Percentiles rank a stretch among this genome's conserved stretches.
These are phyloP conservation scores for Verticillium nonalfalfae DNA, from an alignment of 2,329 filamentous ascomycete species.

Conservation along the genomic window DNA sequence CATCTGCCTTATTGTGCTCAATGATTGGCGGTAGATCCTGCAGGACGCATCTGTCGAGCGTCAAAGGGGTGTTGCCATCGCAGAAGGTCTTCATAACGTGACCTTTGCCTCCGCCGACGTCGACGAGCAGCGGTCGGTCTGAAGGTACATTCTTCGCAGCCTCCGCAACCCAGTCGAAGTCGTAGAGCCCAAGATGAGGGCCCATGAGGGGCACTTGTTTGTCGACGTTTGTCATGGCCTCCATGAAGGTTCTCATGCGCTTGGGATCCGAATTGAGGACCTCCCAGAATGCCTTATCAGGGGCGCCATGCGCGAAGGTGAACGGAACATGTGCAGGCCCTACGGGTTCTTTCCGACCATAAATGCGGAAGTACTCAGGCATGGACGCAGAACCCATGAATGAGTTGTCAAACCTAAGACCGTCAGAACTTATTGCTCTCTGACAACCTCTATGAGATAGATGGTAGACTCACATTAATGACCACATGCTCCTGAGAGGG, in stretches of 20 bases:
- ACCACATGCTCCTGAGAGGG: conserved; percentile 1
- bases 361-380: conserved; percentile 23
- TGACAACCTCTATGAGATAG: neutral
- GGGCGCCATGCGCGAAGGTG: conserved; percentile 20
- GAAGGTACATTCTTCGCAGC: neutral
- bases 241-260: conserved; percentile 19
- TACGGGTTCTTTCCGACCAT: conserved; percentile 22
- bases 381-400: conserved; percentile 14
- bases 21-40: conserved; percentile 24
- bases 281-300: conserved; percentile 24
- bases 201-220: conserved; percentile 18
- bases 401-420: conserved; percentile 16
- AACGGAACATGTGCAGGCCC: conserved; percentile 17
- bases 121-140: conserved; percentile 19
- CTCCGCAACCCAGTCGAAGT: conserved; percentile 20
- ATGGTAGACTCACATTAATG: neutral
- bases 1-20: conserved; percentile 15
- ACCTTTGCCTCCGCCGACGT: conserved; percentile 26
- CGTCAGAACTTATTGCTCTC: neutral
- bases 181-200: conserved; percentile 20
- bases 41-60: conserved; percentile 19
- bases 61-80: conserved; percentile 15
- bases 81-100: conserved; percentile 17
- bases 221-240: conserved; percentile 21
- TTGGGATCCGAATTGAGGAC: conserved; percentile 18